These are phyloP conservation scores for Rhamnella rubrinervis DNA, from an alignment of 331 rosid genomes.

Conservation along the genomic window DNA sequence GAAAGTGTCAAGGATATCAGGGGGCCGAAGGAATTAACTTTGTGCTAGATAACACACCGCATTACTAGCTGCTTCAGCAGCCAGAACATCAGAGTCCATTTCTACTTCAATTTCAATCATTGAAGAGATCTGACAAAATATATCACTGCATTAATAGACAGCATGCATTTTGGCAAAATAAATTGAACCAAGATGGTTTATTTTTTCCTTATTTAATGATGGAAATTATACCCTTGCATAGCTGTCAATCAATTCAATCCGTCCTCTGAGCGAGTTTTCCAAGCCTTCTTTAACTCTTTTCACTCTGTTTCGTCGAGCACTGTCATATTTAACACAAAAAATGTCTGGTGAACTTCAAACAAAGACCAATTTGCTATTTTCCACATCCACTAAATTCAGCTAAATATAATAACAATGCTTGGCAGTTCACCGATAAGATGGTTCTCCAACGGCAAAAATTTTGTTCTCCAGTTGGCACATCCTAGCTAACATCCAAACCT, in stretches of 20 bases:
- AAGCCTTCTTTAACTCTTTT: slow-evolving; percentile 77
- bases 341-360: slow-evolving; percentile 10
- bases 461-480: slow-evolving; percentile 98
- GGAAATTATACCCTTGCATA: slow-evolving; percentile 69
- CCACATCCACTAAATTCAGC: not conserved
- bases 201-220: not conserved
- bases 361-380: not conserved
- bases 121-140: slow-evolving; percentile 65
- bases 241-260: slow-evolving; percentile 85
- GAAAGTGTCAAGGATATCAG: slow-evolving; percentile 17
- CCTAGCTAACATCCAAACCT: slow-evolving; percentile 98
- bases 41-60: slow-evolving; percentile 42
- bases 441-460: slow-evolving; percentile 90
- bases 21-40: slow-evolving; percentile 10
- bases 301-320: slow-evolving; percentile 74
- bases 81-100: slow-evolving; percentile 89
- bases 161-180: slow-evolving; percentile 8
- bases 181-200: slow-evolving; percentile 12
- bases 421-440: slow-evolving; percentile 70
- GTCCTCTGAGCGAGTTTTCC: slow-evolving; percentile 75
- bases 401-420: slow-evolving; percentile 4
- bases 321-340: slow-evolving; percentile 27
- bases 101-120: slow-evolving; percentile 98
- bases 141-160: slow-evolving; percentile 20
- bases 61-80: slow-evolving; percentile 83